These are phyloP conservation scores for Trichoderma citrinoviride DNA, from an alignment of 2,329 filamentous ascomycete species.

Conservation along the genomic window DNA sequence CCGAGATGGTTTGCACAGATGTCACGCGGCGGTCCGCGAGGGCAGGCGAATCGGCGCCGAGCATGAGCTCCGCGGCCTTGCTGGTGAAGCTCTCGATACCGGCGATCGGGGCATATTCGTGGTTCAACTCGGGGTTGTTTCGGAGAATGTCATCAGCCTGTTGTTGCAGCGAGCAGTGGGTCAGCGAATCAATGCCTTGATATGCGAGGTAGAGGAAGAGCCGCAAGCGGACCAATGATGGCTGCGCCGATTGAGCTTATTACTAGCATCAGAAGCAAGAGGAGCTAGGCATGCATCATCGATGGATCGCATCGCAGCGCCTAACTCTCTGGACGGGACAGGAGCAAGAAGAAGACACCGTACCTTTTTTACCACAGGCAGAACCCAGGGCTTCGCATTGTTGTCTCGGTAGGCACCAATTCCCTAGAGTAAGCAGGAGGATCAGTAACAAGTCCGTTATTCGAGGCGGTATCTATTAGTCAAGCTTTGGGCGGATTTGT, in stretches of 20 bases:
- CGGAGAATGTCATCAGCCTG: slow-evolving; percentile 89
- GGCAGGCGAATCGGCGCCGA: slow-evolving; percentile 77
- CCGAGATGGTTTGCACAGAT: slow-evolving; percentile 92
- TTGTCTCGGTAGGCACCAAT: slow-evolving; percentile 95
- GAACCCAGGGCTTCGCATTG: slow-evolving; percentile 93
- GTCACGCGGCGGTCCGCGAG: slow-evolving; percentile 77
- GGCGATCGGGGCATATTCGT: slow-evolving; percentile 97
- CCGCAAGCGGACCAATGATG: slow-evolving; percentile 8
- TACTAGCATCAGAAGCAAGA: not conserved
- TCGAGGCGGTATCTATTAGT: not conserved
- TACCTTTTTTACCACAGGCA: slow-evolving; percentile 96
- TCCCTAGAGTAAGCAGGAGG: slow-evolving; percentile 42
- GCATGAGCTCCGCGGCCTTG: slow-evolving; percentile 86
- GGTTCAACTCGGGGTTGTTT: slow-evolving; percentile 86
- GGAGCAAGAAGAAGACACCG: slow-evolving; percentile 12
- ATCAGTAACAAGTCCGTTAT: slow-evolving; percentile 9
- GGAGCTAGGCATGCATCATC: not conserved
- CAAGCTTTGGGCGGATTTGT: slow-evolving; percentile 10
- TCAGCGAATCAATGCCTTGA: slow-evolving; percentile 5
- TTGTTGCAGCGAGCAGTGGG: slow-evolving; percentile 1
- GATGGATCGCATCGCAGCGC: not conserved
- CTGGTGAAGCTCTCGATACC: slow-evolving; percentile 81
- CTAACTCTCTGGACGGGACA: not conserved
- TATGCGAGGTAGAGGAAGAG: not conserved
- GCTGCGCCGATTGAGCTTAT: slow-evolving; percentile 17